Percentiles rank a stretch among this genome's conserved stretches.
Conservation (phyloP, 768 basidiomycete species). For the Leccinum fibrillosum region DNA sequence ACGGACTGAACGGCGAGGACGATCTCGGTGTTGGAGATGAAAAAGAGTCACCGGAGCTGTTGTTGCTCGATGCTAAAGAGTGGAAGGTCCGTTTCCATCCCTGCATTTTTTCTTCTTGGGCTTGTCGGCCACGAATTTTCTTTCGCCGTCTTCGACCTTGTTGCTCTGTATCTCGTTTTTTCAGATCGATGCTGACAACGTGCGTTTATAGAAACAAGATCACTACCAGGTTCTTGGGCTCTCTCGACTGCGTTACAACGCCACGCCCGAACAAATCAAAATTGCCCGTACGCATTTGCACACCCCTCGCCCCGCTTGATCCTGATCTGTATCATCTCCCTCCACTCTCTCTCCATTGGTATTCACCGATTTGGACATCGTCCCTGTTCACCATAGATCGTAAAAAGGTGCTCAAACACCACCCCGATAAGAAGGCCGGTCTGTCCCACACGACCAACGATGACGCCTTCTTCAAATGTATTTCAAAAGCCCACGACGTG, state of each 20-base stretch:
- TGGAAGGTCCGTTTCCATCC: conserved; percentile 72
- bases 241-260: conserved; percentile 82
- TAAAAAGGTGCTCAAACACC: conserved; percentile 98
- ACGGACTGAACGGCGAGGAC: conserved; percentile 56
- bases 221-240: conserved; percentile 97
- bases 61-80: conserved; percentile 89
- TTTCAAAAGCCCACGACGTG: conserved; percentile 96
- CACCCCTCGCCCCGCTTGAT: conserved; percentile 14
- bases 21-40: conserved; percentile 95
- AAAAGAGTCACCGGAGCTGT: conserved; percentile 66
- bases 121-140: background rate
- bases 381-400: conserved; percentile 58
- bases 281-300: conserved; percentile 76
- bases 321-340: conserved; percentile 1
- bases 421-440: conserved; percentile 93
- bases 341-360: background rate
- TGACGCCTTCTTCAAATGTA: conserved; percentile 99
- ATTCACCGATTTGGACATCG: background rate
- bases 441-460: conserved; percentile 84
- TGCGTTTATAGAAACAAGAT: conserved; percentile 79
- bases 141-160: background rate
- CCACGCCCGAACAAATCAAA: conserved; percentile 90
- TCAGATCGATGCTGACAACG: conserved; percentile 8
- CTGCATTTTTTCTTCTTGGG: background rate
- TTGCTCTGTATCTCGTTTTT: background rate